phyloP scores from a whole-genome alignment of 2,329 filamentous ascomycete genomes.

The Exophiala sideris region DNA sequence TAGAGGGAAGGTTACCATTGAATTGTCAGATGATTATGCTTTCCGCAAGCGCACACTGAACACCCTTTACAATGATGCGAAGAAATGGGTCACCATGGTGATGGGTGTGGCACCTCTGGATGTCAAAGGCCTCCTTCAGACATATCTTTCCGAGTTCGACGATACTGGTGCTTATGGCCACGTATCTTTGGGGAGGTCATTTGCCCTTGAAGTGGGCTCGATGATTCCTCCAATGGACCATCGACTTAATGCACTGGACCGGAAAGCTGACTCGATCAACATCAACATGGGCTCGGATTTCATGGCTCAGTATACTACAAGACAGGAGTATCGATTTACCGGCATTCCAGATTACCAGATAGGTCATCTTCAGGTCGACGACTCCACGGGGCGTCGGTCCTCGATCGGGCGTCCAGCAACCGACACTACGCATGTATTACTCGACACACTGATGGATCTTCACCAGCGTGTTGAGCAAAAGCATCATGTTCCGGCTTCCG shows the following conservation, averaged over 20 bases:
- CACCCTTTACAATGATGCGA: conserved; percentile 71
- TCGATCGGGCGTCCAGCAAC: conserved; percentile 8
- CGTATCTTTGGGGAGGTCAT: conserved; percentile 86
- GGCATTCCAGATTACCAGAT: conserved; percentile 65
- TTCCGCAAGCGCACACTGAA: conserved; percentile 78
- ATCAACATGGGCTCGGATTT: conserved; percentile 96
- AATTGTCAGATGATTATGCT: conserved; percentile 89
- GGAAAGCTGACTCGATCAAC: conserved; percentile 61
- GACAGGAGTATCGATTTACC: conserved; percentile 90
- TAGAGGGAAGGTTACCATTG: conserved; percentile 74
- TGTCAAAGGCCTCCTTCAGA: conserved; percentile 88
- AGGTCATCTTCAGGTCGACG: conserved; percentile 12
- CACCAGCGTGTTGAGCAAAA: conserved; percentile 67
- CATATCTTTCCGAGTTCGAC: conserved; percentile 91
- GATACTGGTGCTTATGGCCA: conserved; percentile 89
- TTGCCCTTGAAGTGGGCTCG: conserved; percentile 88
- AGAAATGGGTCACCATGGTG: conserved; percentile 73
- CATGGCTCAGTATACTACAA: conserved; percentile 92
- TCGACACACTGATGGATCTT: conserved; percentile 65
- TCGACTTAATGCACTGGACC: conserved; percentile 75
- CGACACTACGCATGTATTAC: conserved; percentile 45
- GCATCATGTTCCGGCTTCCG: conserved; percentile 66
- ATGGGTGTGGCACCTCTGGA: conserved; percentile 86
- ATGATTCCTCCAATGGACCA: conserved; percentile 83
- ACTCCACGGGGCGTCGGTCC: conserved; percentile 16